A percentile compares a stretch with the other conserved stretches of the same genome.
Conservation (phyloP, 176 grass and related monocot genomes). For the maize (Zea mays) region DNA sequence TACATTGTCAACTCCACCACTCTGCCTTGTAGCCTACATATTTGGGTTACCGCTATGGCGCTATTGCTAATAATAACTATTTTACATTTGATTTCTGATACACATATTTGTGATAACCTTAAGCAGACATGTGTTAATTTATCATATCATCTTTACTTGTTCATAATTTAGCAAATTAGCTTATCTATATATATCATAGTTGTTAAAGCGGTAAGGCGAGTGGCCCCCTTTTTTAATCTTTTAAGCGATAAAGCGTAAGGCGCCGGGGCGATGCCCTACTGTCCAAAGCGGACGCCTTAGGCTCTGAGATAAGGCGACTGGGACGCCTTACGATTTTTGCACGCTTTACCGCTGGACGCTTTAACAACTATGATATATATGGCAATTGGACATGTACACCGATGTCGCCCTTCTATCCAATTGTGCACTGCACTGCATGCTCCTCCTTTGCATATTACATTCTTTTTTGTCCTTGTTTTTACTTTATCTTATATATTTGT, state of each 20-base stretch:
- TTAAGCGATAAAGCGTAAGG: too few relatives aligned
- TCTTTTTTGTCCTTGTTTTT: not conserved
- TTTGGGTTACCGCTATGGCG: not conserved
- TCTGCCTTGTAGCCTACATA: not conserved
- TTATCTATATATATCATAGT: not conserved
- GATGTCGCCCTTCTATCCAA: not conserved
- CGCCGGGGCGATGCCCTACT: too few relatives aligned
- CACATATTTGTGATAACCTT: not conserved
- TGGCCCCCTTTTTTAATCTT: too few relatives aligned
- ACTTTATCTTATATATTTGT: not conserved
- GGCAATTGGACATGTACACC: not conserved
- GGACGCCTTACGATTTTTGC: too few relatives aligned
- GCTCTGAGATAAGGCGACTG: too few relatives aligned
- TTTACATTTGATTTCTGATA: not conserved
- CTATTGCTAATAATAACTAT: not conserved
- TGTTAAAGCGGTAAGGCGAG: too few relatives aligned
- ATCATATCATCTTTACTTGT: not conserved
- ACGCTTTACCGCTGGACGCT: too few relatives aligned
- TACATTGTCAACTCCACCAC: not conserved
- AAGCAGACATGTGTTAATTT: not conserved
- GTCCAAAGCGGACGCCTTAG: too few relatives aligned
- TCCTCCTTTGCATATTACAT: not conserved
- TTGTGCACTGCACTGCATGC: not conserved
- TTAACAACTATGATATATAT: not conserved
- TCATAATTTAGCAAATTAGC: constrained; percentile 4